phyloP scores from a whole-genome alignment of 129 eudicot genomes.

The Tanacetum coccineum region DNA sequence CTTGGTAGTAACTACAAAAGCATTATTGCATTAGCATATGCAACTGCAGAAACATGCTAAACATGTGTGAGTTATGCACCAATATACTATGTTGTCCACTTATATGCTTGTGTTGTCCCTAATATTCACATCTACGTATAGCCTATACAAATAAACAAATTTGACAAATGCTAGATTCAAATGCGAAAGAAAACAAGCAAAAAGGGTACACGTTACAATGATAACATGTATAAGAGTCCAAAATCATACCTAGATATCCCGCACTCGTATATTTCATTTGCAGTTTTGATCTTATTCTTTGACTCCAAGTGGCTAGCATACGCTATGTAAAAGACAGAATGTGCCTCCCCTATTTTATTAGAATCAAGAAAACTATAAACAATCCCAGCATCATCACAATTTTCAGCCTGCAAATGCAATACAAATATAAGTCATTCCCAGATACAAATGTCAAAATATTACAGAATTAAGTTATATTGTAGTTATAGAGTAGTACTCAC shows the following conservation, averaged over 20 bases:
- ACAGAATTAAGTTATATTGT: background rate
- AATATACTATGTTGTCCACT: too few relatives aligned
- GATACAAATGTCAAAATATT: background rate
- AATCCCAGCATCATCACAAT: conserved; percentile 82
- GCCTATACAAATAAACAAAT: background rate
- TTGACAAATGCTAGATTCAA: background rate
- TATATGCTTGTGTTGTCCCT: too few relatives aligned
- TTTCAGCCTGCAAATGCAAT: conserved; percentile 64
- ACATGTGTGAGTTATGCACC: too few relatives aligned
- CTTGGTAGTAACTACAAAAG: background rate
- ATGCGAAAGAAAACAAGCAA: conserved; percentile 14
- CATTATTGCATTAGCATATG: background rate
- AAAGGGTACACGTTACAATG: conserved; percentile 2
- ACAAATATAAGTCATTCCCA: conserved; percentile 3
- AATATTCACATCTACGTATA: background rate
- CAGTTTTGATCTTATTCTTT: conserved; percentile 69
- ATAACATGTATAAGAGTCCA: background rate
- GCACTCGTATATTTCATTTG: conserved; percentile 67
- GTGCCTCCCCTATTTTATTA: conserved; percentile 69
- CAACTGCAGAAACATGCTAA: background rate
- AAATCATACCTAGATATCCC: conserved; percentile 65
- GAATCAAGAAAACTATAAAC: conserved; percentile 75
- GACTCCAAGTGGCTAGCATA: conserved; percentile 78
- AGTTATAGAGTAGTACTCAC: conserved; percentile 33
- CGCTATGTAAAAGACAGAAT: conserved; percentile 69